Evolutionary conservation across 495 filamentous ascomycete species (phyloP).

Genomic region (Penicillium bialowiezense): DNA sequence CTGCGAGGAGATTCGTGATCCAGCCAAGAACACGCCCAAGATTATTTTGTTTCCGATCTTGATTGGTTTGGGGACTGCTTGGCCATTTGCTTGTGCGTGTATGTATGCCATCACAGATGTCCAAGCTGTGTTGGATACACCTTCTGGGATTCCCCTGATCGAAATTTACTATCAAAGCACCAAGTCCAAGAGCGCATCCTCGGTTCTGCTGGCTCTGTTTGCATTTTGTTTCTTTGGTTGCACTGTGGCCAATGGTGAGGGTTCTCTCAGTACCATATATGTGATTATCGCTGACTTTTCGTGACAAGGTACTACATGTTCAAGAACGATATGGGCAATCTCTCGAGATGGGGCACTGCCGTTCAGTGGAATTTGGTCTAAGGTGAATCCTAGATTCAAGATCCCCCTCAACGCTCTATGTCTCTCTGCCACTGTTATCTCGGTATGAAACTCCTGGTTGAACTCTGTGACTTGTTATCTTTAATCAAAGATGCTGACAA

Average conservation of each 20-base stretch:
- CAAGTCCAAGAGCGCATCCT: conserved; percentile 2
- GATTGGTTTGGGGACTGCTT: conserved; percentile 5
- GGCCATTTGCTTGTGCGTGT: conserved; percentile 5
- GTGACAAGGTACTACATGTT: conserved; percentile 5
- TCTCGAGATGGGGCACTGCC: conserved; percentile 5
- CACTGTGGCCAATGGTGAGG: conserved; percentile 7
- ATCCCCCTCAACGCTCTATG: conserved; percentile 7
- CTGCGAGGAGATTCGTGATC: conserved; percentile 7
- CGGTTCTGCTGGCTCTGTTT: conserved; percentile 6
- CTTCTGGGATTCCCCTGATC: conserved; percentile 7
- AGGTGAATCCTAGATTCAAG: not conserved
- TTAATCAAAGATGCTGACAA: not conserved
- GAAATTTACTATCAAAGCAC: conserved; percentile 14
- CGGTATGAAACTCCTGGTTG: not conserved
- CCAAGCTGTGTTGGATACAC: conserved; percentile 5
- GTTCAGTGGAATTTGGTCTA: conserved; percentile 2
- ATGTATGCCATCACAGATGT: conserved; percentile 9
- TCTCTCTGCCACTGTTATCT: conserved; percentile 3
- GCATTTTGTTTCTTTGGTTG: conserved; percentile 13
- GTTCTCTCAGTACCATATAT: not conserved
- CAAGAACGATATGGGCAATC: conserved; percentile 9
- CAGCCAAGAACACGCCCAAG: conserved; percentile 5
- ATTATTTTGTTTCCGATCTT: conserved; percentile 7
- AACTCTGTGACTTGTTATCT: too few species aligned
- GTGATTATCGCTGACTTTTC: not conserved